Evolutionary conservation across 495 filamentous ascomycete genomes (phyloP).

Genomic region (Penicillium chermesinum): DNA sequence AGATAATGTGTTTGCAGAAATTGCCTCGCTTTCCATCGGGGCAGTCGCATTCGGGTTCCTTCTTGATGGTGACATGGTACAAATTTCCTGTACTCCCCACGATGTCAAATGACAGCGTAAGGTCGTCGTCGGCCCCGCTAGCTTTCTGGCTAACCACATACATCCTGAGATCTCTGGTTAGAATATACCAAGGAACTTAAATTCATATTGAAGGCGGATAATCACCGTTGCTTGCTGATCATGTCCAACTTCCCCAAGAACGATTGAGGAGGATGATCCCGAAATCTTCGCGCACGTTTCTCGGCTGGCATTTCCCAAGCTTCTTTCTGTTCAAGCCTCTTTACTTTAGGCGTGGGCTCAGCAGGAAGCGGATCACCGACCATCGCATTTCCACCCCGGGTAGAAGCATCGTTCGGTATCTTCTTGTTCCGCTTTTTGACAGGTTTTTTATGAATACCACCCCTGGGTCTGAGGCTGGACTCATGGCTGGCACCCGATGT

Average conservation of each 20-base stretch:
- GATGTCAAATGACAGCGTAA: conserved; percentile 57
- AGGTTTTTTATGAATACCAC: not conserved
- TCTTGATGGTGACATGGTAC: conserved; percentile 56
- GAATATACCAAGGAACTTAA: not conserved
- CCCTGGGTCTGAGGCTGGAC: not conserved
- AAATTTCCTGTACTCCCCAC: conserved; percentile 73
- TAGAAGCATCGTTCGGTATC: not conserved
- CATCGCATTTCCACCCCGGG: not conserved
- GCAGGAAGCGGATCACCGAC: not conserved
- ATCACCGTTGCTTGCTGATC: conserved; percentile 38
- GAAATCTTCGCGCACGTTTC: conserved; percentile 36
- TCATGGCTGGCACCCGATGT: not conserved
- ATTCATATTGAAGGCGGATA: not conserved
- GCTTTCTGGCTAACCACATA: conserved; percentile 50
- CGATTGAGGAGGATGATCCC: conserved; percentile 31
- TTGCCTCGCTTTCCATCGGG: conserved; percentile 57
- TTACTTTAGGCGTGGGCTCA: not conserved
- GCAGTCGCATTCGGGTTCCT: conserved; percentile 61
- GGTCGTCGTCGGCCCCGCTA: conserved; percentile 32
- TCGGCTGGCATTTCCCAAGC: conserved; percentile 15
- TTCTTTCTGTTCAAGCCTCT: not conserved
- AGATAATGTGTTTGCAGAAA: conserved; percentile 74
- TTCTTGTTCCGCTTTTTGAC: not conserved
- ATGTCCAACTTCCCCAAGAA: conserved; percentile 39
- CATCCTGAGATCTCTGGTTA: conserved; percentile 39